Conservation (phyloP, 345 rosid genomes). For the Gossypium australe region DNA sequence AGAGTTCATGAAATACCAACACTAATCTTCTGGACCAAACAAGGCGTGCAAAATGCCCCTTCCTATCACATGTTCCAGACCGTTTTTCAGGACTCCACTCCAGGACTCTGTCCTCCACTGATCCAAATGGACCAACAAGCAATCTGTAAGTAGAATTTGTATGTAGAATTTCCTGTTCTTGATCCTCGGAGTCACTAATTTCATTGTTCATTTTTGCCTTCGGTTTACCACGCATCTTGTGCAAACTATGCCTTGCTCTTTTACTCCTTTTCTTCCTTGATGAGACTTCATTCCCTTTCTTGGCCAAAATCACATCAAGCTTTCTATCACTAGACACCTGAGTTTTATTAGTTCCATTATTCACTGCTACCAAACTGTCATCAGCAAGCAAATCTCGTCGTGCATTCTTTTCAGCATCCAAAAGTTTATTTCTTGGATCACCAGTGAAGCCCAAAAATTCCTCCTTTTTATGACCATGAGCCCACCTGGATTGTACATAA, state of each 20-base stretch:
- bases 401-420: conserved; percentile 30
- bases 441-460: conserved; percentile 66
- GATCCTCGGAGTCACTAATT: conserved; percentile 36
- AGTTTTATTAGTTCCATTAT: conserved; percentile 32
- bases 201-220: conserved; percentile 33
- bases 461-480: conserved; percentile 75
- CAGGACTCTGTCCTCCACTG: conserved; percentile 61
- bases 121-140: conserved; percentile 88
- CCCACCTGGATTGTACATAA: conserved; percentile 94
- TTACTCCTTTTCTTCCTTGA: conserved; percentile 33
- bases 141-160: conserved; percentile 65
- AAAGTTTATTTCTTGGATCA: conserved; percentile 28
- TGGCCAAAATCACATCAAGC: conserved; percentile 45
- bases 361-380: conserved; percentile 34
- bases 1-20: conserved; percentile 84
- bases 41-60: conserved; percentile 81
- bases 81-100: conserved; percentile 93
- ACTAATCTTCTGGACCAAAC: conserved; percentile 97
- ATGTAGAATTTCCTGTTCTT: conserved; percentile 55
- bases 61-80: conserved; percentile 91
- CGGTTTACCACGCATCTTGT: conserved; percentile 39
- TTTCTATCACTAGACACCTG: conserved; percentile 34
- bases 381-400: conserved; percentile 49
- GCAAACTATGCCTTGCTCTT: conserved; percentile 38
- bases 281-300: conserved; percentile 35